A percentile compares a stretch with the other conserved stretches of the same genome.
phyloP scores from a whole-genome alignment of 2,329 filamentous ascomycete genomes.

The Parastagonospora avenae region DNA sequence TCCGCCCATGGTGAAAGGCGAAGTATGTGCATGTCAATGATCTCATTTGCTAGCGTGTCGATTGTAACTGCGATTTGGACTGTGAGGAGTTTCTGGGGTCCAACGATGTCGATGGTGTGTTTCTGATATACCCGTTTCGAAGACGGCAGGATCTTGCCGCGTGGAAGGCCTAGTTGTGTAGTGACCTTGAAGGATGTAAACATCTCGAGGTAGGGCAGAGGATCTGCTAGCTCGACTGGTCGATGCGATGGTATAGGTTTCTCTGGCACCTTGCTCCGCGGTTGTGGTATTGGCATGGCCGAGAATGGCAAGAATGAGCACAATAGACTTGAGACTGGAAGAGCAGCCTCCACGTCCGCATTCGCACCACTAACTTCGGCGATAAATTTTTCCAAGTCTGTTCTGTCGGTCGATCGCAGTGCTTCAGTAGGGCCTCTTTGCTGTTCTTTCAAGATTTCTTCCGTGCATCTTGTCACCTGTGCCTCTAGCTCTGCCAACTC shows the following conservation, averaged over 20 bases:
- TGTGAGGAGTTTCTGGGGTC: constrained; percentile 61
- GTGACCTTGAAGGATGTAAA: constrained; percentile 72
- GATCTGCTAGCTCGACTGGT: constrained; percentile 65
- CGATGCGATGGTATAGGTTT: constrained; percentile 66
- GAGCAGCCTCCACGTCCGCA: constrained; percentile 22
- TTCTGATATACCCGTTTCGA: constrained; percentile 27
- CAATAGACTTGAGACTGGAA: constrained; percentile 40
- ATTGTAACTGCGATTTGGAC: constrained; percentile 65
- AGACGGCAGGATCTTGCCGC: constrained; percentile 10
- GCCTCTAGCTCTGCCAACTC: constrained; percentile 38
- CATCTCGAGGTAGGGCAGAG: constrained; percentile 70
- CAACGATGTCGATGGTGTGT: constrained; percentile 61
- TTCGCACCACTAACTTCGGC: constrained; percentile 22
- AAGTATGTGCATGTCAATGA: constrained; percentile 60
- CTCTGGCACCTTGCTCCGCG: constrained; percentile 31
- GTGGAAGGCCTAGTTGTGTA: constrained; percentile 53
- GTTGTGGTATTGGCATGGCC: constrained; percentile 23
- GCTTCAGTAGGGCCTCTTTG: constrained; percentile 16
- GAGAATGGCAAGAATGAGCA: constrained; percentile 50
- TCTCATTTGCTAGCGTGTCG: constrained; percentile 47
- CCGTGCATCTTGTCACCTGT: constrained; percentile 35
- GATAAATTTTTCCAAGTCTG: constrained; percentile 26
- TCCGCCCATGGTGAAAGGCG: constrained; percentile 64
- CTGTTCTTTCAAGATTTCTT: constrained; percentile 34
- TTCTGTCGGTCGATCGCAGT: constrained; percentile 24